phyloP scores from a whole-genome alignment of 805 yeast species.

The Ascoidea rubescens region DNA sequence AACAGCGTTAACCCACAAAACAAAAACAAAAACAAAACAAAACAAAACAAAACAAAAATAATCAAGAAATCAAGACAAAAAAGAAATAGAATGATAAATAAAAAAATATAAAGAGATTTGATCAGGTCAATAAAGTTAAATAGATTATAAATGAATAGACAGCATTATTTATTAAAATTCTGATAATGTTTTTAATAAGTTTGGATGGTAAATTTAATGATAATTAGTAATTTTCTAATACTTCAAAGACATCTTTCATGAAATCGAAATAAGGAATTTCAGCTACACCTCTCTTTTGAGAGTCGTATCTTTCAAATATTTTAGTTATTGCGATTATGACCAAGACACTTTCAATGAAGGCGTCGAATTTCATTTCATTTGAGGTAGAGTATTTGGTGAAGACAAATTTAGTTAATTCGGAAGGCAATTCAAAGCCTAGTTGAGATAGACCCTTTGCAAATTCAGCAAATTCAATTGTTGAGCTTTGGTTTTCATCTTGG shows the following conservation, averaged over 20 bases:
- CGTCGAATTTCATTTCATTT: slow-evolving; percentile 10
- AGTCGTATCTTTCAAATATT: slow-evolving; percentile 9
- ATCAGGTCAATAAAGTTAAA: too few relatives aligned
- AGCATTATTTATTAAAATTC: too few relatives aligned
- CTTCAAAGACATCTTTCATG: background rate
- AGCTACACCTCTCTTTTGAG: slow-evolving; percentile 34
- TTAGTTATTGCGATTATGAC: slow-evolving; percentile 11
- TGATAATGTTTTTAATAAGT: too few relatives aligned
- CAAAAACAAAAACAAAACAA: too few relatives aligned
- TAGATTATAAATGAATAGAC: too few relatives aligned
- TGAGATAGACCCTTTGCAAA: slow-evolving; percentile 8
- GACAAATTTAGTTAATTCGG: slow-evolving; percentile 7
- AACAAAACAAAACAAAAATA: too few relatives aligned
- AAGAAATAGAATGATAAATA: too few relatives aligned
- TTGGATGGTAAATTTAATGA: too few relatives aligned
- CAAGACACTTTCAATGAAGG: slow-evolving; percentile 10
- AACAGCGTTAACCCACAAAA: too few relatives aligned
- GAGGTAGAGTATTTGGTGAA: slow-evolving; percentile 8
- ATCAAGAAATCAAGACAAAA: too few relatives aligned
- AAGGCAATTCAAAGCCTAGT: slow-evolving; percentile 10
- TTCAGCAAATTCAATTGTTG: slow-evolving; percentile 7
- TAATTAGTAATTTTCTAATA: background rate
- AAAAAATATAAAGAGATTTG: too few relatives aligned
- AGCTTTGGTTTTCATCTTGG: slow-evolving; percentile 7
- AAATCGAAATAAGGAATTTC: slow-evolving; percentile 28